Base-by-base conservation (phyloP, 2,329 filamentous ascomycete genomes). In the Bipolaris gigantea region DNA sequence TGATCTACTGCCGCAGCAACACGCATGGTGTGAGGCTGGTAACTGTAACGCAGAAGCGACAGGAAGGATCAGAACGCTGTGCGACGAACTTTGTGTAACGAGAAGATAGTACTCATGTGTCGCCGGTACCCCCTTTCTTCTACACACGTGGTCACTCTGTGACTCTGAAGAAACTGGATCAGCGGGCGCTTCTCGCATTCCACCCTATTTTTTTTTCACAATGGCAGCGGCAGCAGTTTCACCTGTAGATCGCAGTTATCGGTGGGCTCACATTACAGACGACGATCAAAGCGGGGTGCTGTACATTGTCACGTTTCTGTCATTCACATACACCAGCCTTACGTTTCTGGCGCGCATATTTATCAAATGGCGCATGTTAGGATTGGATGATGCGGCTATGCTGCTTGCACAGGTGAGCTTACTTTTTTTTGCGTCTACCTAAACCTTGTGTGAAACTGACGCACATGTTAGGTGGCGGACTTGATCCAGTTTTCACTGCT, bases 311-410 rank as follows among this genome's bases (percentile, higher is more conserved):
- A 48, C 61, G 8, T 60, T 71, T 34, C 49, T 71, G 23, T 35
- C 50, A 5, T 62, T 71, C 53, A 66, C 55, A 2, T 71, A 71
- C 33, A 59, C 59, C 7, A 49, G 51, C 16, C 44, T 69, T 7
- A 62, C 66, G 0, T 67, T 69, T 38, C 30, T 70, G 21, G 59
- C 64, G 16, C 56, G 67, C 36, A 38, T 60, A 16, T 57, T 58
- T 19, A 65, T 71, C 47, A 70, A 69, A 58, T 62, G 65, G 65
- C 58, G 53, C 13, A 45, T 69, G 7, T 54, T 71, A 35, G 67
- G 67, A 0, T 32, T 62, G 4, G 67, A 71, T 25, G 67, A 71
- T 48, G 58, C 47, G 42, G 61, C 62, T 8, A 64, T 61, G 34
- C 21, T 55, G 13, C 48, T 57, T 41, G 65, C 66, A 25, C 63